Evolutionary conservation across 2,329 filamentous ascomycete genomes (phyloP).

Genomic region (Clonostachys chloroleuca): DNA sequence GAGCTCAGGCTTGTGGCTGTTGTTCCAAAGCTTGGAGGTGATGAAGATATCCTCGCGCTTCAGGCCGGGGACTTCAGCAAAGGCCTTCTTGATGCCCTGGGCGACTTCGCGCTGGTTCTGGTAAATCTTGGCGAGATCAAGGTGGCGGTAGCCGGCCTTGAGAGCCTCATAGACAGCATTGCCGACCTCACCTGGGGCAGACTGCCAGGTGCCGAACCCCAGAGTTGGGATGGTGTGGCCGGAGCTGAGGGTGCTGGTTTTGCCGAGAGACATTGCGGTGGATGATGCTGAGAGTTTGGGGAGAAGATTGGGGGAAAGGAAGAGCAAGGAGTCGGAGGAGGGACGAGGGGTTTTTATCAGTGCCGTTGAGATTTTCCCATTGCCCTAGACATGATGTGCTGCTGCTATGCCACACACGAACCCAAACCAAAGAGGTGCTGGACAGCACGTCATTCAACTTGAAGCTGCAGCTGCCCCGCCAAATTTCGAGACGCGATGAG

Average conservation of each 20-base stretch:
- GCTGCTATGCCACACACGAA: too few relatives aligned
- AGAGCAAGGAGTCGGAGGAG: too few relatives aligned
- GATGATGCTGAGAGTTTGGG: background rate
- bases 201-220: slow-evolving; percentile 64
- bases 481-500: too few relatives aligned
- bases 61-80: slow-evolving; percentile 42
- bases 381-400: too few relatives aligned
- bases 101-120: slow-evolving; percentile 61
- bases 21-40: slow-evolving; percentile 65
- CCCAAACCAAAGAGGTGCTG: too few relatives aligned
- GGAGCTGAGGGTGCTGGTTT: slow-evolving; percentile 54
- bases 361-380: too few relatives aligned
- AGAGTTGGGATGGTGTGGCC: slow-evolving; percentile 62
- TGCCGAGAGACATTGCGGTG: slow-evolving; percentile 47
- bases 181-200: slow-evolving; percentile 58
- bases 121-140: slow-evolving; percentile 51
- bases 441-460: too few relatives aligned
- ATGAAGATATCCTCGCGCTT: slow-evolving; percentile 53
- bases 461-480: too few relatives aligned
- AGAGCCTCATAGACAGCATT: slow-evolving; percentile 61
- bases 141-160: slow-evolving; percentile 60
- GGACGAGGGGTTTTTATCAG: too few relatives aligned
- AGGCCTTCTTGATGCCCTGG: slow-evolving; percentile 44
- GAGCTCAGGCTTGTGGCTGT: slow-evolving; percentile 54
- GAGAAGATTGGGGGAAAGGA: too few relatives aligned